phyloP scores from a whole-genome alignment of 768 basidiomycete genomes.

The Dioszegia hungarica region DNA sequence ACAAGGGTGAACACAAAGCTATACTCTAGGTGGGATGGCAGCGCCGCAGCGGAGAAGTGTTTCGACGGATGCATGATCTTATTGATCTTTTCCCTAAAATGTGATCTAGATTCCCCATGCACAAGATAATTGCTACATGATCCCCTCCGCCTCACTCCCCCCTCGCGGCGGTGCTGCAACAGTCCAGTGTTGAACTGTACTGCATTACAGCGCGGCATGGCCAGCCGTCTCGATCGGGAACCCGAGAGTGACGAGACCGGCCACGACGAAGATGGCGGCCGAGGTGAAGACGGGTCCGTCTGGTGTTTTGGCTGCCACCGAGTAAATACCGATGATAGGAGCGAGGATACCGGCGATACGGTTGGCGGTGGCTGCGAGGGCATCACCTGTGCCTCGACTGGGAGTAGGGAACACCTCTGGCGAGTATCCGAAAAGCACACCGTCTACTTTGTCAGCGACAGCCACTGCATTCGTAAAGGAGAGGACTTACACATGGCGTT shows the following conservation, averaged over 20 bases:
- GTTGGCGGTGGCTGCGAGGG: slow-evolving; percentile 54
- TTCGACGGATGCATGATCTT: no score
- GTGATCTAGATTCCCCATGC: no score
- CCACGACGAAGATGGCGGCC: slow-evolving; percentile 12
- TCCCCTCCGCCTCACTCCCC: no score
- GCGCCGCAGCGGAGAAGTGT: no score
- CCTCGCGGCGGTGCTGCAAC: no score
- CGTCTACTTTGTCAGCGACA: slow-evolving; percentile 36
- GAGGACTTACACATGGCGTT: slow-evolving; percentile 46
- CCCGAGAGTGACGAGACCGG: slow-evolving; percentile 13
- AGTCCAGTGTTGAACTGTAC: no score
- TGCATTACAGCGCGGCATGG: slow-evolving; percentile 10
- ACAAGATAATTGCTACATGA: no score
- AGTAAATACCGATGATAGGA: slow-evolving; percentile 60
- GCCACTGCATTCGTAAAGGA: background rate
- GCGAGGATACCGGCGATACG: slow-evolving; percentile 69
- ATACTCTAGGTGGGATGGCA: no score
- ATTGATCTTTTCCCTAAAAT: no score
- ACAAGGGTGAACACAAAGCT: no score
- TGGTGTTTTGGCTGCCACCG: slow-evolving; percentile 33
- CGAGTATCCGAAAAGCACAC: slow-evolving; percentile 58
- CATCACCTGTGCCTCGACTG: slow-evolving; percentile 58
- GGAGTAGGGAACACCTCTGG: slow-evolving; percentile 61
- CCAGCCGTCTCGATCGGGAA: slow-evolving; percentile 19
- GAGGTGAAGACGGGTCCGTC: slow-evolving; percentile 20